A percentile compares a stretch with the other conserved stretches of the same genome.
Conservation (phyloP, 1,284 basidiomycete genomes). For the Trametes sp. region DNA sequence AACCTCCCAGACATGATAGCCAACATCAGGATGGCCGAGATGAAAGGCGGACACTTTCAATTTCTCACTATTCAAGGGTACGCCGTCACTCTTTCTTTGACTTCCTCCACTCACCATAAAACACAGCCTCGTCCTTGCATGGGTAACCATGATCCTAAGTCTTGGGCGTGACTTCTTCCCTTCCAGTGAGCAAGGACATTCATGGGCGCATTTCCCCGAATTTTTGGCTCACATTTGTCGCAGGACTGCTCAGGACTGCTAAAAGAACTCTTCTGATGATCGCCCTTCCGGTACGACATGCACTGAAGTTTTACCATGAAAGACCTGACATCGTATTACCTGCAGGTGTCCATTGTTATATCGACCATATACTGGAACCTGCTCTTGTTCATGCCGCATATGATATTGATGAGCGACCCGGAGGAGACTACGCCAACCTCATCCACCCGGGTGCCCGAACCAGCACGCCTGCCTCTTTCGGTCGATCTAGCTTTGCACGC, state of each 20-base stretch:
- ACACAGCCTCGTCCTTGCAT: slow-evolving; percentile 58
- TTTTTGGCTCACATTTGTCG: too few relatives aligned
- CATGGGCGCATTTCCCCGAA: too few relatives aligned
- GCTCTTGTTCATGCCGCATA: slow-evolving; percentile 55
- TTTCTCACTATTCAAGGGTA: slow-evolving; percentile 84
- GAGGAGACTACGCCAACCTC: slow-evolving; percentile 46
- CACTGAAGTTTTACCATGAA: background rate
- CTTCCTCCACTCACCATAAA: background rate
- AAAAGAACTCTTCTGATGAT: slow-evolving; percentile 69
- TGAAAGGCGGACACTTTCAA: slow-evolving; percentile 72
- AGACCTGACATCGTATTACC: background rate
- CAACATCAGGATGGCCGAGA: slow-evolving; percentile 49
- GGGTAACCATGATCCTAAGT: slow-evolving; percentile 58
- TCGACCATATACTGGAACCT: slow-evolving; percentile 79
- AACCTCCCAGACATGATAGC: slow-evolving; percentile 47
- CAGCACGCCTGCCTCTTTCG: slow-evolving; percentile 62
- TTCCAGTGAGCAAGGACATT: slow-evolving; percentile 53
- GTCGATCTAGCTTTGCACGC: slow-evolving; percentile 77
- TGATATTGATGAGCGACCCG: slow-evolving; percentile 51
- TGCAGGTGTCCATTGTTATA: slow-evolving; percentile 70
- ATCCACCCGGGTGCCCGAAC: slow-evolving; percentile 43
- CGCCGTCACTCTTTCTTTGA: background rate
- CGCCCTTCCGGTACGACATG: slow-evolving; percentile 61
- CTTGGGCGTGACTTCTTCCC: slow-evolving; percentile 61
- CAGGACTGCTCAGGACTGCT: slow-evolving; percentile 48